phyloP scores from a whole-genome alignment of 768 basidiomycete genomes.

The Terana coerulea region DNA sequence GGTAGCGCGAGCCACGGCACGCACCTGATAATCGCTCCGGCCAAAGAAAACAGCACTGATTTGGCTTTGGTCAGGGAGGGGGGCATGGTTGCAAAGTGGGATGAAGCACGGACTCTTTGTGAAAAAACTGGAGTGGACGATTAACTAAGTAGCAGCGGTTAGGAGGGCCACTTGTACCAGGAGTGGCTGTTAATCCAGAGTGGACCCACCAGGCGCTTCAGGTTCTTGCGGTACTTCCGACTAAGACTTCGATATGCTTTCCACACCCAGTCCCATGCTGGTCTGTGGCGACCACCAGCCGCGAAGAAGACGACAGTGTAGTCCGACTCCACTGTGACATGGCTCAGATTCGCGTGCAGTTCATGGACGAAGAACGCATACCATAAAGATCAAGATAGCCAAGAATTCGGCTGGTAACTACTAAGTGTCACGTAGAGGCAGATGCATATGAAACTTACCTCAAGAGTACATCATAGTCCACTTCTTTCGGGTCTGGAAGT shows the following conservation, averaged over 20 bases:
- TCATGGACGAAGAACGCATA: slow-evolving; percentile 23
- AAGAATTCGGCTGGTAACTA: slow-evolving; percentile 56
- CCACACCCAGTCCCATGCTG: slow-evolving; percentile 91
- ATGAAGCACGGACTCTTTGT: slow-evolving; percentile 64
- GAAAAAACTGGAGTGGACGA: slow-evolving; percentile 86
- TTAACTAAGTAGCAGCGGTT: slow-evolving; percentile 47
- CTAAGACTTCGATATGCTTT: slow-evolving; percentile 80
- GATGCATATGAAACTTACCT: slow-evolving; percentile 44
- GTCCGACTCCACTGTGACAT: slow-evolving; percentile 73
- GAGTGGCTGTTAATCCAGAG: background rate
- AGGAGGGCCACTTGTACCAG: background rate
- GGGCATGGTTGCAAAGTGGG: background rate
- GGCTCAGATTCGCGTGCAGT: slow-evolving; percentile 2
- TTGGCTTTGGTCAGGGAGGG: background rate
- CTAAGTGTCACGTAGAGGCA: slow-evolving; percentile 13
- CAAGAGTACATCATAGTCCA: slow-evolving; percentile 75
- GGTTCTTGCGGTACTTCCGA: slow-evolving; percentile 83
- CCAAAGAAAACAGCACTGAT: slow-evolving; percentile 83
- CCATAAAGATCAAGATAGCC: slow-evolving; percentile 81
- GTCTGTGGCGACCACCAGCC: slow-evolving; percentile 69
- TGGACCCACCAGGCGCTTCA: slow-evolving; percentile 69
- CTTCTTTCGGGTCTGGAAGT: slow-evolving; percentile 71
- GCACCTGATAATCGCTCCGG: slow-evolving; percentile 85
- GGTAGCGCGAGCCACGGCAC: slow-evolving; percentile 4
- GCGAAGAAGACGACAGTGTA: slow-evolving; percentile 88